A percentile compares a stretch with the other conserved stretches of the same genome.
Evolutionary conservation across 805 yeast species (phyloP).

Genomic region (Candida hungchunana): DNA sequence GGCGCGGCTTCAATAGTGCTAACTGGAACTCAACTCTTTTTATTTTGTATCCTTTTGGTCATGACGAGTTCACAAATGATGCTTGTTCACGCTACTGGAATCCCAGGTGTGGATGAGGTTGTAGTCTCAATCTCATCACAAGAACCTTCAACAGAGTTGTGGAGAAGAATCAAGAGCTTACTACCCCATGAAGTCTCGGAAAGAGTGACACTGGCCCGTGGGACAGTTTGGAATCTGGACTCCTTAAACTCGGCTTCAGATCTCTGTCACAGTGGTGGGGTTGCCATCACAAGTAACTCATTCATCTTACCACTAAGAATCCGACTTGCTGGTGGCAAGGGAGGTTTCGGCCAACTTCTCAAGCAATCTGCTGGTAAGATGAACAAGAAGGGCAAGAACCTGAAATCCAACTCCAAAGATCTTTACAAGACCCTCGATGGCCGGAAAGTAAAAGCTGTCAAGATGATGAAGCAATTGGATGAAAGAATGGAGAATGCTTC

Average conservation of each 20-base stretch:
- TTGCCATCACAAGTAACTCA: conserved; percentile 3
- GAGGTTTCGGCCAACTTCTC: conserved; percentile 43
- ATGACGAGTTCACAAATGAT: too few relatives aligned
- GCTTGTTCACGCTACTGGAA: too few relatives aligned
- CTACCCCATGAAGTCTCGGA: too few relatives aligned
- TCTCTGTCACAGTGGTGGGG: background rate
- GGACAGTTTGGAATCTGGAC: too few relatives aligned
- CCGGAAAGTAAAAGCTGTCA: conserved; percentile 32
- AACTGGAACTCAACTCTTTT: too few relatives aligned
- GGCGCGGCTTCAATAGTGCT: too few relatives aligned
- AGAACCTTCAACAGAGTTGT: too few relatives aligned
- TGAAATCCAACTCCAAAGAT: conserved; percentile 27
- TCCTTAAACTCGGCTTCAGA: conserved; percentile 1
- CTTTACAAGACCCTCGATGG: conserved; percentile 40
- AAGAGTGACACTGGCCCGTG: too few relatives aligned
- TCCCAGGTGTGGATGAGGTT: too few relatives aligned
- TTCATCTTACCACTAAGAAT: conserved; percentile 31
- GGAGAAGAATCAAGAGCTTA: too few relatives aligned
- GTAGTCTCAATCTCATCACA: too few relatives aligned
- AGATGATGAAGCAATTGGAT: conserved; percentile 35
- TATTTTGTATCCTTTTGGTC: too few relatives aligned
- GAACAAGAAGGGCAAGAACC: conserved; percentile 26
- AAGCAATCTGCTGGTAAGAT: conserved; percentile 37
- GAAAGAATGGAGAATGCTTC: conserved; percentile 19
- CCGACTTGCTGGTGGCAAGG: conserved; percentile 47